Evolutionary conservation across 345 rosid species (phyloP), one percentile per base, ranked within the genome.

Genomic region (Mercurialis annua): DNA sequence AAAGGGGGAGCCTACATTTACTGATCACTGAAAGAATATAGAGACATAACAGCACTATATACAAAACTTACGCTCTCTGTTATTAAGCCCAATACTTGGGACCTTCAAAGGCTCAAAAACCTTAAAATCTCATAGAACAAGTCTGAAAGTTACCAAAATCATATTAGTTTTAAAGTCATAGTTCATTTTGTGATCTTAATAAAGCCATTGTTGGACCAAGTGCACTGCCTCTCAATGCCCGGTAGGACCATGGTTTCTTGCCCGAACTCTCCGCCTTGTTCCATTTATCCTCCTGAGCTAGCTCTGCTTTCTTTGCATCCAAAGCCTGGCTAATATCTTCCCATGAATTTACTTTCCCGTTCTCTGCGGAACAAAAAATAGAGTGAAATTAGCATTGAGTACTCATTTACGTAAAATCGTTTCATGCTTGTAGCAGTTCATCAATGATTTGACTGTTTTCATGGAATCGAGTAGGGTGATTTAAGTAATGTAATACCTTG

Each of bases 181-280:
- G 62, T 68, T 69, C 88, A 62, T 88, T 84, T 76, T 92, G 91
- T 20, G 90, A 74, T 70, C 97, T 83, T 67, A 95, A 77, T 64
- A 85, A 71, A 26, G 90, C 87, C 87, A 92, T 76, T 3, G 87
- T 86, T 17, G 96, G 99, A 71, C 98, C 98, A 65, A 95, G 67
- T 1, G 97, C 93, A 60, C 97, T 83, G 59, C 96, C 74, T 71
- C 98, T 84, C 65, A 80, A 61, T 50, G 81, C 91, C 85, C 79
- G 85, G 77, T 71, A 82, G 21, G 92, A 82, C 92, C 90, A 80
- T 10, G 87, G 60, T 21, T 80, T 77, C 69, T 76, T 74, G 70
- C 82, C 79, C 40, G 93, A 74, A 74, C 77, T 79, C 75, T 75
- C 85, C 47, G 81, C 62, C 53, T 52, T 65, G 34, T 69, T 78